Conservation (phyloP, 306 rosid genomes). For the Casuarina glauca region DNA sequence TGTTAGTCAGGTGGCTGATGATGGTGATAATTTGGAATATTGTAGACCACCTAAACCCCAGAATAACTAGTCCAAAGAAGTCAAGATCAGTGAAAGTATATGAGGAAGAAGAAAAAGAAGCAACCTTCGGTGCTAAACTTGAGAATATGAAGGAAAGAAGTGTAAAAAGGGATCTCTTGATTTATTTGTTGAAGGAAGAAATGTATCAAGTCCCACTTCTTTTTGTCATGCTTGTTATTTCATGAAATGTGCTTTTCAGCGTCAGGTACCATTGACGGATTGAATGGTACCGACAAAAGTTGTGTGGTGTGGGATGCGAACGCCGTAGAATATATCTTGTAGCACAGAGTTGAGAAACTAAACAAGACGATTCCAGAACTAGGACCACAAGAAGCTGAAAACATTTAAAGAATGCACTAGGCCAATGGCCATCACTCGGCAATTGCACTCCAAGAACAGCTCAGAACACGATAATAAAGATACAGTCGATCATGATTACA, state of each 20-base stretch:
- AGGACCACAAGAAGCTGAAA: too few relatives aligned
- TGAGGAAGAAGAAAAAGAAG: constrained; percentile 56
- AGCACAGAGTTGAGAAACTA: too few relatives aligned
- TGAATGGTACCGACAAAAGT: neutral
- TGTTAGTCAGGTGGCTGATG: constrained; percentile 5
- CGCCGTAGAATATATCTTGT: too few relatives aligned
- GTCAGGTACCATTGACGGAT: constrained; percentile 6
- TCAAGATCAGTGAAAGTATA: constrained; percentile 31
- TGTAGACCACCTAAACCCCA: constrained; percentile 34
- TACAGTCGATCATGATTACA: neutral
- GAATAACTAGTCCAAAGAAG: constrained; percentile 42
- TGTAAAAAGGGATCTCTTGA: constrained; percentile 79
- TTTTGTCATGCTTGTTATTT: constrained; percentile 2
- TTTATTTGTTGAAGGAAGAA: constrained; percentile 68
- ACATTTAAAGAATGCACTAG: too few relatives aligned
- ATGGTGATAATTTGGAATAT: constrained; percentile 10
- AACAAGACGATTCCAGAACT: too few relatives aligned
- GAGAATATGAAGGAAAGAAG: constrained; percentile 69
- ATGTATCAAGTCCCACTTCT: constrained; percentile 51
- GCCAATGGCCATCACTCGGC: neutral
- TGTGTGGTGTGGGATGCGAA: too few relatives aligned
- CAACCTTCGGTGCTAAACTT: constrained; percentile 59
- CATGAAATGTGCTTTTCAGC: neutral
- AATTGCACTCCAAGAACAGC: neutral
- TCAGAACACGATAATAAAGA: neutral